These are phyloP conservation scores for Neolentinus lepideus DNA, from an alignment of 1,284 basidiomycete genomes.

Conservation along the genomic window DNA sequence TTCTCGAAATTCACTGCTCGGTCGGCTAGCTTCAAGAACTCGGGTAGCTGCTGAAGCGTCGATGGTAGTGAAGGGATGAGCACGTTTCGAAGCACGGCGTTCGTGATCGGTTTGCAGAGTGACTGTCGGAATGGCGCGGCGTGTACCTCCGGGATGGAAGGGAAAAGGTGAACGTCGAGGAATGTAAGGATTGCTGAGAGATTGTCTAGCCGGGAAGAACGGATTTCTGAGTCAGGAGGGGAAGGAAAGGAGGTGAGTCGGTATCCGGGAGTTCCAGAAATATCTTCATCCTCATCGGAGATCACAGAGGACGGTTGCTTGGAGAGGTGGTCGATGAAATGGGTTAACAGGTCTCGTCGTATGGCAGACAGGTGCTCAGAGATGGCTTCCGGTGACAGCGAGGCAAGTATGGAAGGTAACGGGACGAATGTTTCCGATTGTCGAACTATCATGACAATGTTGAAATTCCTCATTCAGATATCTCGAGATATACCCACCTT, in stretches of 20 bases:
- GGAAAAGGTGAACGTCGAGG: slow-evolving; percentile 45
- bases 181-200: slow-evolving; percentile 49
- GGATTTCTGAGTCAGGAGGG: slow-evolving; percentile 32
- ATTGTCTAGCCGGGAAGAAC: slow-evolving; percentile 39
- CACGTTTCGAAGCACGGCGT: slow-evolving; percentile 54
- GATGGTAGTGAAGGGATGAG: slow-evolving; percentile 64
- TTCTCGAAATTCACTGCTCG: slow-evolving; percentile 59
- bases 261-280: slow-evolving; percentile 26
- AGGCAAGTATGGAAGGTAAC: slow-evolving; percentile 49
- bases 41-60: slow-evolving; percentile 45
- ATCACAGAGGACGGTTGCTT: slow-evolving; percentile 41
- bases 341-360: slow-evolving; percentile 53
- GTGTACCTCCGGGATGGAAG: slow-evolving; percentile 42
- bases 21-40: slow-evolving; percentile 51
- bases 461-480: neutral
- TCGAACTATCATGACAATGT: slow-evolving; percentile 34
- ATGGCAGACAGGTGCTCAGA: slow-evolving; percentile 49
- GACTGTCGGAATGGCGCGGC: slow-evolving; percentile 37
- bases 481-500: slow-evolving; percentile 33
- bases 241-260: slow-evolving; percentile 40
- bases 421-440: slow-evolving; percentile 43
- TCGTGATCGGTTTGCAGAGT: slow-evolving; percentile 49
- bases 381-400: slow-evolving; percentile 49
- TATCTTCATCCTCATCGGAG: slow-evolving; percentile 24
- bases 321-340: slow-evolving; percentile 54